Evolutionary conservation across 139 green algal genomes (phyloP).

Genomic region (Chlamydomonas eustigma): DNA sequence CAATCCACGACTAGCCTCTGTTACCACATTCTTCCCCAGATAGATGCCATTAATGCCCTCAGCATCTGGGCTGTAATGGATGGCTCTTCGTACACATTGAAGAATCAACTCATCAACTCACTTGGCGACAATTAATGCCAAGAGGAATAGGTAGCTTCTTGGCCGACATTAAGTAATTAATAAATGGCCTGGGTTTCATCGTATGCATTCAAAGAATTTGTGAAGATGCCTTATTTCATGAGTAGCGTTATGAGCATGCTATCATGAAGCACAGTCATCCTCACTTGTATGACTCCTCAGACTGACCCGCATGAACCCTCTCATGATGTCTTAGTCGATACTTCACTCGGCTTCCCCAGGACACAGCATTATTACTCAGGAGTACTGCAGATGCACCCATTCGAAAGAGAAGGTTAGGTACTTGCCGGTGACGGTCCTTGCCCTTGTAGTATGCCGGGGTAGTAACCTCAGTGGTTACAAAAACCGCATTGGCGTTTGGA

Average conservation of each 20-base stretch:
- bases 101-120: no score
- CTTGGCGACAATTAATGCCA: neutral
- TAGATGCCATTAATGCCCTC: conserved; percentile 15
- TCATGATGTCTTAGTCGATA: conserved; percentile 43
- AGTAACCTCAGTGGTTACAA: conserved; percentile 55
- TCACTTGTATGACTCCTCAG: conserved; percentile 40
- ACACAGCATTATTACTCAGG: neutral
- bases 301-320: conserved; percentile 41
- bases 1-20: conserved; percentile 38
- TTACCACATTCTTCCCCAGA: conserved; percentile 42
- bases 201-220: neutral
- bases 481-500: conserved; percentile 46
- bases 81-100: no score
- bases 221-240: neutral
- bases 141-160: neutral
- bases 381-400: conserved; percentile 29
- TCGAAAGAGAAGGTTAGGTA: conserved; percentile 61
- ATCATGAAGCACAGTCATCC: neutral
- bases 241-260: neutral
- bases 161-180: neutral
- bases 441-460: conserved; percentile 54
- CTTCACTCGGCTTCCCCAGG: conserved; percentile 28
- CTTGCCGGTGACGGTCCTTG: conserved; percentile 38
- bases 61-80: conserved; percentile 20
- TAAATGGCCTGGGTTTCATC: neutral